Evolutionary conservation across 176 grass and related monocot genomes (phyloP), one percentile per base, ranked within the genome.

Genomic region (Cenchrus americanus): DNA sequence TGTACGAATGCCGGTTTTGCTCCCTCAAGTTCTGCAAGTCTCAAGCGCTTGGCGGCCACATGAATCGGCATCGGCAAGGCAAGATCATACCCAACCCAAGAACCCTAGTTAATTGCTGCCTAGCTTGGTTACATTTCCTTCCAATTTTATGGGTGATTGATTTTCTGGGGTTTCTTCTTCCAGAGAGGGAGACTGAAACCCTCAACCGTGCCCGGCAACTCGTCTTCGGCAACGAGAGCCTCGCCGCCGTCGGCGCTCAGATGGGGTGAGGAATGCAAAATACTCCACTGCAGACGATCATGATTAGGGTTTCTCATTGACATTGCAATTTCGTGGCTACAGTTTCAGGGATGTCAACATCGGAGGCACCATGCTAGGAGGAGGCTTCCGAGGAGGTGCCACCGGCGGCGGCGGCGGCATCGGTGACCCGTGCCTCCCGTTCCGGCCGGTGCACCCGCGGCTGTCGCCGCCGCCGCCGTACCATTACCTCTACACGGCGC

Each of bases 61-160:
- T 99, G 97, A 99, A 99, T 79, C 82, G 97, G 57, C 97, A 99
- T 82, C 89, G 97, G 7, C 97, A 94, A 94, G 97, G 97, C 71
- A 89, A 85, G 91, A 79, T 32, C 41, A 72, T 70, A 46, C 10
- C n/a, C 15, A 62, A 77, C 10, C 26, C 15, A 62, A 77, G 46
- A 73, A 34, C 48, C 71, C 21, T 74, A 42, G 14, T 2, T 80
- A 52, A 13, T 86, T 57, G 5, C n/a, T 58, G 8, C 43, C 23
- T 32, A 30, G 27, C 27, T 26, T 61, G 0, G 13, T 83, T 87
- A 14, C 71, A 49, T 83, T 84, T 63, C 11, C 21, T 63, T 66
- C n/a, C 44, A 42, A 34, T 65, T 84, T 70, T 8, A 55, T 50
- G 62, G 11, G 18, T 57, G 0, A 69, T 69, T 77, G 15, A 53